A percentile compares a stretch with the other conserved stretches of the same genome.
These are phyloP conservation scores for Entophlyctis luteolus DNA, from an alignment of 192 early-diverging fungal species.

Conservation along the genomic window DNA sequence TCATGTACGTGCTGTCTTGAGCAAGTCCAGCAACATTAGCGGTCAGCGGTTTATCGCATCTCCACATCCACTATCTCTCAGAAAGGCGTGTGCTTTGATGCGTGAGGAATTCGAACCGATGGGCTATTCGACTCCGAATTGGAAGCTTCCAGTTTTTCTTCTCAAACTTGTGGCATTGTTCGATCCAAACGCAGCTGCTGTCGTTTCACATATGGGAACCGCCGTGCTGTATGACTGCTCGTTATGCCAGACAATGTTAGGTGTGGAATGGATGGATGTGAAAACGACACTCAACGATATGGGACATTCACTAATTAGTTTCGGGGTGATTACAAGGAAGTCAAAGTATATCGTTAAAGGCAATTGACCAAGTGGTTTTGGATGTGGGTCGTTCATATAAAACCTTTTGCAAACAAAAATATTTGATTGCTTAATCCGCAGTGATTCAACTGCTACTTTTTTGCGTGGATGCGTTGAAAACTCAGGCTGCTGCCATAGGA, in stretches of 20 bases:
- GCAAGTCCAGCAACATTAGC: neutral
- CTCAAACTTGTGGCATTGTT: neutral
- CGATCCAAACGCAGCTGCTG: neutral
- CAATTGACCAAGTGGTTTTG: too few relatives aligned
- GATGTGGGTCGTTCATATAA: too few relatives aligned
- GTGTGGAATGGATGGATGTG: neutral
- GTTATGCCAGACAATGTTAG: neutral
- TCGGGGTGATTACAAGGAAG: neutral
- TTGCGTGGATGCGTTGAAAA: too few relatives aligned
- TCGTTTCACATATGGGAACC: neutral
- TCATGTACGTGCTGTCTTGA: conserved; percentile 12
- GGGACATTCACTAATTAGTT: neutral
- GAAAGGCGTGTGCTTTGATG: neutral
- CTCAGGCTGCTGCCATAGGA: too few relatives aligned
- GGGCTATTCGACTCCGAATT: neutral
- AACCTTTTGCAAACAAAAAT: too few relatives aligned
- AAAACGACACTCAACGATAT: neutral
- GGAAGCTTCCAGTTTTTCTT: neutral
- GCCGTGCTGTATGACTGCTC: neutral
- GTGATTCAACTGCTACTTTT: too few relatives aligned
- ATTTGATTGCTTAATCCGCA: too few relatives aligned
- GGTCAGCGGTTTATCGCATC: neutral
- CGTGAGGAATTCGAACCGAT: neutral
- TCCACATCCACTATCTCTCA: neutral
- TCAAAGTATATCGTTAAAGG: too few relatives aligned